Evolutionary conservation across 1,139 yeast genomes (phyloP), one percentile per base, ranked within the genome.

Genomic region (Nematodospora anomalae): DNA sequence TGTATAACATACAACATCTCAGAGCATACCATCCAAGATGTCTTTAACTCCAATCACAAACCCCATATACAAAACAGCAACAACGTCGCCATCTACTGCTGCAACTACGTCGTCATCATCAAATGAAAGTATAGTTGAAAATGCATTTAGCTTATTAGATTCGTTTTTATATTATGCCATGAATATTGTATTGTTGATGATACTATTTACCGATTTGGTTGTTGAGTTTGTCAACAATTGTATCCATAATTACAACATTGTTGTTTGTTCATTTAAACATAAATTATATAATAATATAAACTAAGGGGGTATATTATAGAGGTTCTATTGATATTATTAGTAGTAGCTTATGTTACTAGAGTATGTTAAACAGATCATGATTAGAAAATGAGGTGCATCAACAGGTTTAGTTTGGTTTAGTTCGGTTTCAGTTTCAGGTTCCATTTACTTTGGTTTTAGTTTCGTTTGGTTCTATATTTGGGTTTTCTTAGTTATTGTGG

Each of bases 231-330:
- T 40, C 4, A 35, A 46, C 28, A 31, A 40, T 22, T 42, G 47
- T 32, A 16, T 38, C 9, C 38, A 42, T 18, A 46, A 46, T 20
- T 45, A 45, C 11, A 43, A 46, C 22, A 46, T 47, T 20, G 38
- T 47, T 12, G 34, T 38, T 15, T 40, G 43, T 30, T 41, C 50
- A 14, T 36, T 41, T 21, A 46, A 39, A 33, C 46, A 46, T 35
- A 42, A 47, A 34, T 29, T 47, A 29, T 47, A 47, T 33, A 47
- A 47, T 30, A 47, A 47, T 35, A 47, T 47, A 16, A 47, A 47
- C 27, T 47, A 34, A 36, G 15, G 11, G 5, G 14, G 16, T 26
- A 26, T 14, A 26, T 26, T n/a, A n/a, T n/a, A n/a, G n/a, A n/a
- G n/a, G n/a, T n/a, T n/a, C n/a, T n/a, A n/a, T n/a, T n/a, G n/a